These are phyloP conservation scores for Phoma sp. DNA, from an alignment of 2,329 filamentous ascomycete species.

Conservation along the genomic window DNA sequence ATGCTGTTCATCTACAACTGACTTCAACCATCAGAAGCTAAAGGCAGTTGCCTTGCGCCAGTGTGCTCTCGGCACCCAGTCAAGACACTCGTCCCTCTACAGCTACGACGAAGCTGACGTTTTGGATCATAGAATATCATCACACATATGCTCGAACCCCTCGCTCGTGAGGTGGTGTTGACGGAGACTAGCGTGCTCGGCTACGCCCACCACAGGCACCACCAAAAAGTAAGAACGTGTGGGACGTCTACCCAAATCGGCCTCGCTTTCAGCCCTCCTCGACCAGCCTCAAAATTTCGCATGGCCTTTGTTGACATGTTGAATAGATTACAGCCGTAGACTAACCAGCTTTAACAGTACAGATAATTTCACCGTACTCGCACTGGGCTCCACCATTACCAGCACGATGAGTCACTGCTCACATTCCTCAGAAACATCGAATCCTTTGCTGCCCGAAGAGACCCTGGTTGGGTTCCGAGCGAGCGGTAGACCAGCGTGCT, in stretches of 20 bases:
- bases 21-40: neutral
- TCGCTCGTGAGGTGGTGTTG: conserved; percentile 9
- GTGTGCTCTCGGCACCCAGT: neutral
- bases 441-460: conserved; percentile 33
- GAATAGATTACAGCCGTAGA: neutral
- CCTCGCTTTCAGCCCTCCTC: neutral
- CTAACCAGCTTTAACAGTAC: conserved; percentile 15
- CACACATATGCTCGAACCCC: neutral
- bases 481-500: conserved; percentile 21
- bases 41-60: neutral
- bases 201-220: conserved; percentile 21
- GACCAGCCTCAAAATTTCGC: neutral
- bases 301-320: neutral
- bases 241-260: conserved; percentile 20
- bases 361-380: conserved; percentile 8
- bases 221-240: conserved; percentile 27
- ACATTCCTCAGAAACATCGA: conserved; percentile 11
- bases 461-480: conserved; percentile 33
- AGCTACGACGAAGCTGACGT: neutral
- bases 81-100: neutral
- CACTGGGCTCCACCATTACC: conserved; percentile 14
- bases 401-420: conserved; percentile 31
- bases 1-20: neutral
- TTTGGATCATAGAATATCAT: neutral
- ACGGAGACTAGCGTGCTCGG: conserved; percentile 12